Evolutionary conservation across 192 early-diverging fungal genomes (phyloP), one percentile per base, ranked within the genome.

Genomic region (Linnemannia schmuckeri): DNA sequence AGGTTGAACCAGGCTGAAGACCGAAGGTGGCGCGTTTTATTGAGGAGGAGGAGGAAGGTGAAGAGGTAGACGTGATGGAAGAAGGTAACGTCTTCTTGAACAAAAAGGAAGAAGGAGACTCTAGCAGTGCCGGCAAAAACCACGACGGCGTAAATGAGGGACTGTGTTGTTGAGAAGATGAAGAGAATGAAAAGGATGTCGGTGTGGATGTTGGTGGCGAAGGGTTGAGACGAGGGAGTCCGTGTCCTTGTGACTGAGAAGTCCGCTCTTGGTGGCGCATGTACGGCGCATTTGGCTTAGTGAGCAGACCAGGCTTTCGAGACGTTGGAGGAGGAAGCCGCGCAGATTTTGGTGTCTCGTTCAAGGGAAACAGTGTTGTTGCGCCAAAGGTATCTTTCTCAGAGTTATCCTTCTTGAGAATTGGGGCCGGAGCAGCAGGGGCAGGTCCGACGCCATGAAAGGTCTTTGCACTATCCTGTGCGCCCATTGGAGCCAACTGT

Each of bases 371-470:
- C 4, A 71, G 46, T 13, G 55, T 49, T 24, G 81, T 76, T 47
- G 17, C 68, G 7, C 76, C 78, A 15, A 76, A 9, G 0, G 68
- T 20, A 12, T 9, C 35, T 9, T 57, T 47, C 24, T 70, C 68
- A 49, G 72, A 38, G 8, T 6, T 66, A 2, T 22, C 40, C 18
- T 76, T 84, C n/a, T 66, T 68, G 57, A 68, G 15, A n/a, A 15
- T 42, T 3, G 82, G 76, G 27, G 57, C 37, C 13, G 61, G 68
- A 0, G 61, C 74, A 4, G 71, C 20, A 22, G 74, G 69, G 1
- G 22, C 40, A 12, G 82, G 71, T 47, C 75, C 75, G 24, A 81
- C 54, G 6, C 84, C 84, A 57, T 86, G 84, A 63, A 86, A 86
- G 8, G 84, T 86, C 55, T 72, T 72, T 22, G 84, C 54, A 57